A percentile compares a stretch with the other conserved stretches of the same genome.
Conservation (phyloP, 2,329 filamentous ascomycete genomes). For the Paecilomyces variotii region DNA sequence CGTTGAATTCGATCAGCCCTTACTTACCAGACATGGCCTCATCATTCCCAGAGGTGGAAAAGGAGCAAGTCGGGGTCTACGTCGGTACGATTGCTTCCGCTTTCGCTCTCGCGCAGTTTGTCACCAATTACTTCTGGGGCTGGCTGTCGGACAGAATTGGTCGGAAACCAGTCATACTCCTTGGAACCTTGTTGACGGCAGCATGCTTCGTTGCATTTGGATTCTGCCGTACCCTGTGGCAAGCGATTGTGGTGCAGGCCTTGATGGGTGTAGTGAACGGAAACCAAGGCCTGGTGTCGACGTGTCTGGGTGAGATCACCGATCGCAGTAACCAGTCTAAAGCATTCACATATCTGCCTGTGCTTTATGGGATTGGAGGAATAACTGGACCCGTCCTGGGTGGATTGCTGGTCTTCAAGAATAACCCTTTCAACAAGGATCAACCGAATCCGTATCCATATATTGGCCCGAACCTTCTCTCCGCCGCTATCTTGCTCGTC, state of each 20-base stretch:
- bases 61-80: slow-evolving; percentile 68
- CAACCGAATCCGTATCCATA: slow-evolving; percentile 64
- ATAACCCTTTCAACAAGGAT: slow-evolving; percentile 47
- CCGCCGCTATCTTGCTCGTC: slow-evolving; percentile 61
- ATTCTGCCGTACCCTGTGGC: slow-evolving; percentile 73
- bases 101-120: slow-evolving; percentile 86
- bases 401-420: slow-evolving; percentile 64
- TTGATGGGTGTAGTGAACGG: slow-evolving; percentile 92
- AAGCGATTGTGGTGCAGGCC: slow-evolving; percentile 76
- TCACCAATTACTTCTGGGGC: slow-evolving; percentile 88
- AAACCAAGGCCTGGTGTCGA: slow-evolving; percentile 89
- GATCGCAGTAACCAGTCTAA: slow-evolving; percentile 89
- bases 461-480: slow-evolving; percentile 72
- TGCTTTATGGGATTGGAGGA: slow-evolving; percentile 90
- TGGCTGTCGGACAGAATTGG: slow-evolving; percentile 73
- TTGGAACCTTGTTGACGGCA: slow-evolving; percentile 76
- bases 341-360: slow-evolving; percentile 88
- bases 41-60: slow-evolving; percentile 71
- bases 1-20: slow-evolving; percentile 90
- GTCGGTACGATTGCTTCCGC: slow-evolving; percentile 84
- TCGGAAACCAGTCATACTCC: slow-evolving; percentile 71
- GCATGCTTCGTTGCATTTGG: slow-evolving; percentile 79
- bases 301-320: slow-evolving; percentile 88
- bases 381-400: slow-evolving; percentile 92
- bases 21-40: slow-evolving; percentile 91